Conservation (phyloP, 2,329 filamentous ascomycete species). For the Trichophyton rubrum region DNA sequence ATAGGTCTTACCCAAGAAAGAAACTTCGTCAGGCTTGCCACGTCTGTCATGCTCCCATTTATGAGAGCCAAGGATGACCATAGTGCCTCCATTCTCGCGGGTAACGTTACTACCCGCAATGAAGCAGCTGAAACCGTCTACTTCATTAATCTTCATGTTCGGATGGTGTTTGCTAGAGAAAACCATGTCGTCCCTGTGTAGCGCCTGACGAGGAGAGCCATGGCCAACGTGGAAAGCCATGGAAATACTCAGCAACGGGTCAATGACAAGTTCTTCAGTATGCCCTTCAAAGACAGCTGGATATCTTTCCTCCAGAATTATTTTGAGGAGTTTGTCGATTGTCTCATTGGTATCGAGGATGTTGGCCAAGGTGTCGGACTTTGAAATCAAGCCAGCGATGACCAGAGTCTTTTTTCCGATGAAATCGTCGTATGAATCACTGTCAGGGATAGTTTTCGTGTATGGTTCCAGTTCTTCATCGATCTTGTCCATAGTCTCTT, state of each 20-base stretch:
- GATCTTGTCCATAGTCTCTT: conserved; percentile 2
- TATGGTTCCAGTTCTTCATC: not conserved
- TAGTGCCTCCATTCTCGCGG: conserved; percentile 2
- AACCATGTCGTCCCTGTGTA: conserved; percentile 4
- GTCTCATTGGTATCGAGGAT: conserved; percentile 4
- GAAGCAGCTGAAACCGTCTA: conserved; percentile 3
- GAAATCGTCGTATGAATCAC: conserved; percentile 1
- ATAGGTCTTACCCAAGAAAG: conserved; percentile 1
- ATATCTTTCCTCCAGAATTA: conserved; percentile 1
- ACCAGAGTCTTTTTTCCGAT: conserved; percentile 1
- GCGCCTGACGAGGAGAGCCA: not conserved
- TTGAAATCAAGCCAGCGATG: not conserved
- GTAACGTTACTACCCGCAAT: not conserved
- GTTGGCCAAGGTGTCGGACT: conserved; percentile 1
- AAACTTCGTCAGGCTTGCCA: conserved; percentile 3
- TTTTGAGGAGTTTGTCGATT: not conserved
- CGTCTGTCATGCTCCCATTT: conserved; percentile 4
- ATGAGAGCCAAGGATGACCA: conserved; percentile 3
- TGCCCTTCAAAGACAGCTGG: conserved; percentile 1
- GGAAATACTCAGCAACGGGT: not conserved
- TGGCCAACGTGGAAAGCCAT: not conserved
- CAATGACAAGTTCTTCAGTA: conserved; percentile 2
- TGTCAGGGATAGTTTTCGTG: not conserved
- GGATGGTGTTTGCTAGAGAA: conserved; percentile 3
- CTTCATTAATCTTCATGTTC: conserved; percentile 4